Percentiles rank a stretch among this genome's conserved stretches.
phyloP scores from a whole-genome alignment of 2,329 filamentous ascomycete genomes.

The Paramyrothecium roridum region DNA sequence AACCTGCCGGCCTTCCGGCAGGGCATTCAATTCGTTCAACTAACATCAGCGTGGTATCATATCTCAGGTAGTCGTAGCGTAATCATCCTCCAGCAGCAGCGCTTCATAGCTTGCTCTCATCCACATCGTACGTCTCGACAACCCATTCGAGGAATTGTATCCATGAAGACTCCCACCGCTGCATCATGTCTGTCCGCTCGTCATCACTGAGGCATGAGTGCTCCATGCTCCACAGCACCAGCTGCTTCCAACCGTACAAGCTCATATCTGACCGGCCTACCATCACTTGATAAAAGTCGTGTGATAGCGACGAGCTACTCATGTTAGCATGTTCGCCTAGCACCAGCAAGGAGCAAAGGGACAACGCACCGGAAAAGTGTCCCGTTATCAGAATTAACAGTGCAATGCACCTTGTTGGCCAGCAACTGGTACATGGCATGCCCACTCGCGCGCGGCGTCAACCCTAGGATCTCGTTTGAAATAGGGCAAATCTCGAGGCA shows the following conservation, averaged over 20 bases:
- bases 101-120: neutral
- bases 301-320: slow-evolving; percentile 63
- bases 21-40: too few species aligned
- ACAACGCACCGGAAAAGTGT: slow-evolving; percentile 63
- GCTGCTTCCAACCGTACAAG: slow-evolving; percentile 69
- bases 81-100: too few species aligned
- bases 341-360: neutral
- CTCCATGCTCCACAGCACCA: slow-evolving; percentile 60
- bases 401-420: slow-evolving; percentile 71
- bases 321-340: neutral
- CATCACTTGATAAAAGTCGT: slow-evolving; percentile 77
- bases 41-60: too few species aligned
- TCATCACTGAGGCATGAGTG: slow-evolving; percentile 51
- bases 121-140: slow-evolving; percentile 34
- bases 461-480: slow-evolving; percentile 71
- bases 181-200: slow-evolving; percentile 32
- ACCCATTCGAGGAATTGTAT: slow-evolving; percentile 53
- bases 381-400: slow-evolving; percentile 72
- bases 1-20: too few species aligned
- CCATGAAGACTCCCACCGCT: slow-evolving; percentile 56
- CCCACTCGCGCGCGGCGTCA: slow-evolving; percentile 62
- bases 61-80: too few species aligned
- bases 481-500: slow-evolving; percentile 77
- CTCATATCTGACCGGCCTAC: slow-evolving; percentile 65
- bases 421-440: slow-evolving; percentile 67